phyloP scores from a whole-genome alignment of 495 filamentous ascomycete species.

The Hypomontagnella monticulosa region DNA sequence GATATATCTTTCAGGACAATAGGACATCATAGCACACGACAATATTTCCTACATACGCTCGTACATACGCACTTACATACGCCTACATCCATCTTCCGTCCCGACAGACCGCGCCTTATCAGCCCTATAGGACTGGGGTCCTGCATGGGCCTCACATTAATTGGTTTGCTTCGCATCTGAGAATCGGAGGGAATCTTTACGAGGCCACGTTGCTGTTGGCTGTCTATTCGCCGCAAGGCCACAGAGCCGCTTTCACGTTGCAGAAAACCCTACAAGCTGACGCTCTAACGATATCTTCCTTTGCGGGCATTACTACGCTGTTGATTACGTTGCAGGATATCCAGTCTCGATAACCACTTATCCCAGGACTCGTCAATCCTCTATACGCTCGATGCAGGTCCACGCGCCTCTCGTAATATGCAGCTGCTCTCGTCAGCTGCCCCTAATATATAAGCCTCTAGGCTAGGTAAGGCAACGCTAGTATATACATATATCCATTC shows the following conservation, averaged over 20 bases:
- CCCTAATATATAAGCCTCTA: slow-evolving; percentile 1
- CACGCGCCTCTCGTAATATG: slow-evolving; percentile 26
- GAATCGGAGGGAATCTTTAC: slow-evolving; percentile 4
- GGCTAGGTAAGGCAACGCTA: neutral
- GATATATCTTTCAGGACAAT: slow-evolving; percentile 1
- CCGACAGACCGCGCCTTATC: slow-evolving; percentile 26
- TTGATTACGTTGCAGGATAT: slow-evolving; percentile 11
- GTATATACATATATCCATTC: neutral
- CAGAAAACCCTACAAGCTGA: slow-evolving; percentile 21
- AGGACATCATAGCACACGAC: slow-evolving; percentile 3
- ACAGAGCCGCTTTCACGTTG: slow-evolving; percentile 23
- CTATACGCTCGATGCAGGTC: slow-evolving; percentile 1
- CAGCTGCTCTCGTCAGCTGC: slow-evolving; percentile 30
- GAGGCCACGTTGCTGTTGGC: slow-evolving; percentile 32
- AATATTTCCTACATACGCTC: slow-evolving; percentile 17
- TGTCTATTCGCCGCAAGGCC: neutral
- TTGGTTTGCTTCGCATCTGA: slow-evolving; percentile 1
- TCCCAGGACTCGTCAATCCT: slow-evolving; percentile 1
- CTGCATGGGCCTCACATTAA: slow-evolving; percentile 14
- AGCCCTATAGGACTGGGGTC: slow-evolving; percentile 31
- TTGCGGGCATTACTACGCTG: slow-evolving; percentile 9
- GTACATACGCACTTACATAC: too few species aligned
- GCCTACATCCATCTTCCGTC: neutral
- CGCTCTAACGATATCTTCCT: neutral
- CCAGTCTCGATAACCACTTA: neutral